Evolutionary conservation across 2,329 filamentous ascomycete species (phyloP).

Genomic region (Trichophyton rubrum): DNA sequence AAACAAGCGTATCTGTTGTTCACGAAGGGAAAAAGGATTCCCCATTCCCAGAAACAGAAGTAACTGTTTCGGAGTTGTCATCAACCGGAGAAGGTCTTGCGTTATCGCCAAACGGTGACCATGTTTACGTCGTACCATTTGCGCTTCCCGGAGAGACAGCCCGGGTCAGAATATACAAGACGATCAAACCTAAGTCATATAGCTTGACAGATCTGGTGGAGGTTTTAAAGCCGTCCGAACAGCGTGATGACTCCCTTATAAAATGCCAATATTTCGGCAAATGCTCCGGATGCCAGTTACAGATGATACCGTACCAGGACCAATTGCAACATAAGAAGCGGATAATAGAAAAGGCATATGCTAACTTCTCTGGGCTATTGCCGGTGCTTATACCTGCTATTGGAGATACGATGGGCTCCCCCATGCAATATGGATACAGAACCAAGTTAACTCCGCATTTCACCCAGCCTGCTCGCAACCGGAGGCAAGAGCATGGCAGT

Average conservation of each 20-base stretch:
- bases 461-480: constrained; percentile 53
- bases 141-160: constrained; percentile 72
- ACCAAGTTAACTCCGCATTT: constrained; percentile 98
- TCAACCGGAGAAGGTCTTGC: constrained; percentile 89
- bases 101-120: constrained; percentile 49
- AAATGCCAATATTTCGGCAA: constrained; percentile 74
- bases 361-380: constrained; percentile 75
- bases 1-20: constrained; percentile 15
- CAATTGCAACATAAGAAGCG: constrained; percentile 74
- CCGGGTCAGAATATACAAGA: constrained; percentile 64
- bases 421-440: constrained; percentile 82
- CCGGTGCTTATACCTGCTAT: constrained; percentile 63
- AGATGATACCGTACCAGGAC: constrained; percentile 83
- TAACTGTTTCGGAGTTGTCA: constrained; percentile 69
- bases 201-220: constrained; percentile 71
- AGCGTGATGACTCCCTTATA: constrained; percentile 65
- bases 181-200: constrained; percentile 54
- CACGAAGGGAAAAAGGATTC: constrained; percentile 43
- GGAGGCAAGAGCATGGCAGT: constrained; percentile 41
- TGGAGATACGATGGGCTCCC: constrained; percentile 76
- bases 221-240: constrained; percentile 57
- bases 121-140: constrained; percentile 81
- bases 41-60: constrained; percentile 59
- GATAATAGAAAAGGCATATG: constrained; percentile 83
- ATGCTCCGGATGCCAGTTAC: constrained; percentile 91